Conservation (phyloP, 805 yeast genomes). For the Nakazawaea molendinolei region DNA sequence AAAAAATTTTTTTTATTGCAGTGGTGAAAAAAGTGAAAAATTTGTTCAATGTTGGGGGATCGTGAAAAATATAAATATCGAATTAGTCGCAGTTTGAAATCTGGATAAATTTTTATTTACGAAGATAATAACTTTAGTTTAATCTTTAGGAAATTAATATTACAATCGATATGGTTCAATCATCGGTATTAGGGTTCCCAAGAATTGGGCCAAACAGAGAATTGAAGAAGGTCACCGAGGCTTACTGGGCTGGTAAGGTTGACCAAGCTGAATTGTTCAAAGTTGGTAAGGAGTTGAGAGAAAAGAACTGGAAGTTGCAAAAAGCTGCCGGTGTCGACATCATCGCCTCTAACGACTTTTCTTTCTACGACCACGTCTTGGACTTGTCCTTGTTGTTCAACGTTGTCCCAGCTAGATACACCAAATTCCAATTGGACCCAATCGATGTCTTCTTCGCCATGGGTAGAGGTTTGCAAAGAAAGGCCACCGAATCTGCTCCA, state of each 20-base stretch:
- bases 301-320: constrained; percentile 96
- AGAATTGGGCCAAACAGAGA: constrained; percentile 99
- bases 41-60: too few species aligned
- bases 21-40: too few species aligned
- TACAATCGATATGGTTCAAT: constrained; percentile 73
- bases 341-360: constrained; percentile 97
- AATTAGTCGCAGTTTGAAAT: too few species aligned
- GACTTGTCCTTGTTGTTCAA: constrained; percentile 91
- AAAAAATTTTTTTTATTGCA: too few species aligned
- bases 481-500: constrained; percentile 76
- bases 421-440: constrained; percentile 82
- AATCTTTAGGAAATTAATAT: not conserved
- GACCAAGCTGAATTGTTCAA: constrained; percentile 79
- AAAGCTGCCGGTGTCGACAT: constrained; percentile 94
- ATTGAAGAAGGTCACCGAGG: constrained; percentile 96
- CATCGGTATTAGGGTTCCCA: constrained; percentile 99
- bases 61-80: too few species aligned
- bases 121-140: not conserved
- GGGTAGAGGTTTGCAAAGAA: constrained; percentile 99
- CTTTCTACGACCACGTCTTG: constrained; percentile 95
- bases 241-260: constrained; percentile 97
- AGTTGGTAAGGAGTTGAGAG: constrained; percentile 94
- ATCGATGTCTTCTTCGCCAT: constrained; percentile 94
- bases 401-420: constrained; percentile 94
- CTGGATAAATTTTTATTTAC: not conserved